Evolutionary conservation across 1,139 yeast species (phyloP).

Genomic region (Suhomyces kunorum): DNA sequence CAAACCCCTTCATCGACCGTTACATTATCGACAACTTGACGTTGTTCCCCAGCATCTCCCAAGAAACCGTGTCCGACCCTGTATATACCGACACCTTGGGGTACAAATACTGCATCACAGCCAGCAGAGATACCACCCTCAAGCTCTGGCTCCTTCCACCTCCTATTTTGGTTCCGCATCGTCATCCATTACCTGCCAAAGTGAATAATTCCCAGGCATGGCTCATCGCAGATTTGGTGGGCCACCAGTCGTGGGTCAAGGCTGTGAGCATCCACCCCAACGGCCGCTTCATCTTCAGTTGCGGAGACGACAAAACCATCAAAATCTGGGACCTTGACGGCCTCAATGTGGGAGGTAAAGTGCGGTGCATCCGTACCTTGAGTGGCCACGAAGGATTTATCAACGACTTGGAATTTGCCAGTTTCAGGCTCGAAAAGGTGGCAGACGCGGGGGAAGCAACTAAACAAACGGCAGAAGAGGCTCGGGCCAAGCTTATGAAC

Average conservation of each 20-base stretch:
- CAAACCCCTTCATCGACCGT: constrained; percentile 54
- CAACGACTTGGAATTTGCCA: constrained; percentile 64
- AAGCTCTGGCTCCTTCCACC: constrained; percentile 77
- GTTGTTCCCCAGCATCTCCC: constrained; percentile 39
- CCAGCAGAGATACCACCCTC: constrained; percentile 77
- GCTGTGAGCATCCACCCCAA: constrained; percentile 71
- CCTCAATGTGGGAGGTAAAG: constrained; percentile 45
- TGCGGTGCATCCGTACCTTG: constrained; percentile 51
- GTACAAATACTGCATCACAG: constrained; percentile 71
- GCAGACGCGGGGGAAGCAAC: constrained; percentile 19
- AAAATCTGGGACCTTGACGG: constrained; percentile 75
- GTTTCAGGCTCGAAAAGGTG: constrained; percentile 26
- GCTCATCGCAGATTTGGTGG: constrained; percentile 55
- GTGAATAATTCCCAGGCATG: constrained; percentile 60
- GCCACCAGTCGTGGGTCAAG: constrained; percentile 90
- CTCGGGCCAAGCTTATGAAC: constrained; percentile 20
- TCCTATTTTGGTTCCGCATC: constrained; percentile 55
- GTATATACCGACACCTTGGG: constrained; percentile 43
- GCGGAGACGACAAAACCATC: constrained; percentile 77
- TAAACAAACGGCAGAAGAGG: constrained; percentile 20
- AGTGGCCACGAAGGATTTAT: constrained; percentile 75
- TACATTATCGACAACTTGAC: constrained; percentile 38
- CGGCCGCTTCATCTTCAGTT: constrained; percentile 69
- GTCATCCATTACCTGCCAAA: constrained; percentile 57
- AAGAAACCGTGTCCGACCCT: constrained; percentile 30